Evolutionary conservation across 2,329 filamentous ascomycete genomes (phyloP).

Genomic region (Tolypocladium sp.): DNA sequence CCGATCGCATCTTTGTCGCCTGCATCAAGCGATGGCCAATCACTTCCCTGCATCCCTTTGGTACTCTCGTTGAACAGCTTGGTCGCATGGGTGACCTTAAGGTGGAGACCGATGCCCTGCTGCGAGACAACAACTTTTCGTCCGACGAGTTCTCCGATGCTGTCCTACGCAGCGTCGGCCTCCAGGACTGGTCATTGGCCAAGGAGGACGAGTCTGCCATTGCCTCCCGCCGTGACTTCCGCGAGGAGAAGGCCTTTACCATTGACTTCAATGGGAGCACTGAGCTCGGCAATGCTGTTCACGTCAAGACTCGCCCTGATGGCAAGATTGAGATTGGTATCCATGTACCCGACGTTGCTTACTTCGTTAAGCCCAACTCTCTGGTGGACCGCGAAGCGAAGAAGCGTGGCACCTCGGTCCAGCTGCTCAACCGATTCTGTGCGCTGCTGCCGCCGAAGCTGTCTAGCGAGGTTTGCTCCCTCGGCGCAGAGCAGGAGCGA

Average conservation of each 20-base stretch:
- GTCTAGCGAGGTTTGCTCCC: conserved; percentile 77
- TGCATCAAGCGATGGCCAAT: conserved; percentile 99
- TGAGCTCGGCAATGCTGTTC: conserved; percentile 86
- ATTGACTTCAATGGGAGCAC: conserved; percentile 82
- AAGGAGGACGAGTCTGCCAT: conserved; percentile 73
- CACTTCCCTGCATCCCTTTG: conserved; percentile 97
- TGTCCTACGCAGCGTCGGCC: conserved; percentile 83
- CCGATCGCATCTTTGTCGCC: conserved; percentile 95
- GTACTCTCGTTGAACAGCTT: conserved; percentile 92
- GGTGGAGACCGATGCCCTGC: conserved; percentile 92
- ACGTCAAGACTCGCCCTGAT: conserved; percentile 75
- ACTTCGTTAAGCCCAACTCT: conserved; percentile 95
- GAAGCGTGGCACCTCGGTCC: conserved; percentile 94
- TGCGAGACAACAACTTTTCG: conserved; percentile 97
- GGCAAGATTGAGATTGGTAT: conserved; percentile 90
- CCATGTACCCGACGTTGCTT: conserved; percentile 88
- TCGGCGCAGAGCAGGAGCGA: conserved; percentile 79
- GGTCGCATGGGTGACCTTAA: conserved; percentile 96
- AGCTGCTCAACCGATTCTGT: conserved; percentile 81
- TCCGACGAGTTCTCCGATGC: conserved; percentile 97
- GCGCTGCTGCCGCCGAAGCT: conserved; percentile 83
- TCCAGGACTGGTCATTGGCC: conserved; percentile 81
- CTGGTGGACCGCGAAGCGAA: conserved; percentile 94
- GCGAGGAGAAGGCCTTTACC: conserved; percentile 80
- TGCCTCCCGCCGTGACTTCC: conserved; percentile 77